Evolutionary conservation across 225 moss, liverwort and hornwort genomes (phyloP).

Genomic region (Climacium dendroides): DNA sequence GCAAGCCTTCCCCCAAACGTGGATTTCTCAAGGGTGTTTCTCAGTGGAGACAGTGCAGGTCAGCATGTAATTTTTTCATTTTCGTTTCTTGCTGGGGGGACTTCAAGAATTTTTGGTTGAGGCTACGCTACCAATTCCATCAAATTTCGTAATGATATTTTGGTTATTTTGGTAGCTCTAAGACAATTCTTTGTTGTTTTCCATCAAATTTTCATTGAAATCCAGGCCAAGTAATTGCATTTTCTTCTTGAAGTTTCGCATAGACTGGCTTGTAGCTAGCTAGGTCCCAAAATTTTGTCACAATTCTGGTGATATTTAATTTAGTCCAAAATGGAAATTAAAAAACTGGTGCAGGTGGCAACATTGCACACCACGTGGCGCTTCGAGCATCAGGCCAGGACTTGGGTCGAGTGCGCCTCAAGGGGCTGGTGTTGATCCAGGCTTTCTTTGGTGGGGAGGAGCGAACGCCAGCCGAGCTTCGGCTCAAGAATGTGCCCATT

Average conservation of each 20-base stretch:
- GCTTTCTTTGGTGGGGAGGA: conserved; percentile 76
- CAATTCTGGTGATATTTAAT: not conserved
- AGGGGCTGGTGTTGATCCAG: conserved; percentile 51
- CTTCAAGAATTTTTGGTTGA: not conserved
- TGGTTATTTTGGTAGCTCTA: not conserved
- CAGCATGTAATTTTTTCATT: not conserved
- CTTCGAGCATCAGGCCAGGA: conserved; percentile 34
- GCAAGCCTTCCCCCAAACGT: conserved; percentile 33
- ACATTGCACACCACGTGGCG: conserved; percentile 72
- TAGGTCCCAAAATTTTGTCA: not conserved
- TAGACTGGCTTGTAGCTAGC: not conserved
- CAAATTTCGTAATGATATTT: not conserved
- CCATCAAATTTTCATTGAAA: not conserved
- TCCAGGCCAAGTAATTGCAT: not conserved
- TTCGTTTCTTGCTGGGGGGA: not conserved
- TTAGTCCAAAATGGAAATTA: not conserved
- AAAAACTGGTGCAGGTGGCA: conserved; percentile 53
- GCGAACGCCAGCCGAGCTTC: conserved; percentile 55
- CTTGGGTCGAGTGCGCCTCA: conserved; percentile 28
- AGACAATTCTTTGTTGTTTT: not conserved
- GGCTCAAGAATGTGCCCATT: conserved; percentile 36
- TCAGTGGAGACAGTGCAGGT: conserved; percentile 79
- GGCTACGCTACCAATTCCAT: no score
- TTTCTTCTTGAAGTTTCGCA: not conserved
- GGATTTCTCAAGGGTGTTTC: conserved; percentile 56